Percentiles rank a stretch among this genome's conserved stretches.
Conservation (phyloP, 2,329 filamentous ascomycete species). For the Monosporascus sp. region DNA sequence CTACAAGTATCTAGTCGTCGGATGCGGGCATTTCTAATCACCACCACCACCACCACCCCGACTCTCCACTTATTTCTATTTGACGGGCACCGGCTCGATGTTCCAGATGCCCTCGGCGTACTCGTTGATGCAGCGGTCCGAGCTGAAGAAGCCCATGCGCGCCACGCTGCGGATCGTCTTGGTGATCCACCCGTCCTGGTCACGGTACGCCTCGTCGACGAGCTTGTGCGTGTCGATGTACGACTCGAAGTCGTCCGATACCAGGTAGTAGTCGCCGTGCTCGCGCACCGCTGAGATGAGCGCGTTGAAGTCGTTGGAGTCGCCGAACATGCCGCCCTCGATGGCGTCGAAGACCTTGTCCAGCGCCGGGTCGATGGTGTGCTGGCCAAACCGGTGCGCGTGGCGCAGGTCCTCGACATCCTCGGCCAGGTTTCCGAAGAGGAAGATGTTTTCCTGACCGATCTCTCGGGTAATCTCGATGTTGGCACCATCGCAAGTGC, state of each 20-base stretch:
- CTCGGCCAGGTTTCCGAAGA: constrained; percentile 93
- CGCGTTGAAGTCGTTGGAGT: constrained; percentile 70
- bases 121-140: constrained; percentile 91
- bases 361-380: constrained; percentile 72
- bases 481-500: constrained; percentile 95
- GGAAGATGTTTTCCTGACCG: constrained; percentile 95
- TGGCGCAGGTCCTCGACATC: constrained; percentile 96
- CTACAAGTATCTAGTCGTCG: too few species aligned
- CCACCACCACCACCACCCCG: background rate
- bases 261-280: constrained; percentile 95
- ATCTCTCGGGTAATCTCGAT: constrained; percentile 98
- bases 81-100: constrained; percentile 66
- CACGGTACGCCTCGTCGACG: constrained; percentile 86
- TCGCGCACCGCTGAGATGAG: constrained; percentile 80
- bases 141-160: constrained; percentile 96
- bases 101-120: constrained; percentile 99
- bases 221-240: constrained; percentile 88
- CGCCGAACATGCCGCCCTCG: constrained; percentile 73
- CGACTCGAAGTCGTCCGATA: constrained; percentile 94
- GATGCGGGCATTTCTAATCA: too few species aligned
- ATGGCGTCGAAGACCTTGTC: constrained; percentile 80
- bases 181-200: constrained; percentile 87
- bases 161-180: constrained; percentile 87
- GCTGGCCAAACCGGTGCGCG: constrained; percentile 75
- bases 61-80: background rate